A percentile compares a stretch with the other conserved stretches of the same genome.
These are phyloP conservation scores for Pleurotus citrinopileatus DNA, from an alignment of 768 basidiomycete genomes.

Conservation along the genomic window DNA sequence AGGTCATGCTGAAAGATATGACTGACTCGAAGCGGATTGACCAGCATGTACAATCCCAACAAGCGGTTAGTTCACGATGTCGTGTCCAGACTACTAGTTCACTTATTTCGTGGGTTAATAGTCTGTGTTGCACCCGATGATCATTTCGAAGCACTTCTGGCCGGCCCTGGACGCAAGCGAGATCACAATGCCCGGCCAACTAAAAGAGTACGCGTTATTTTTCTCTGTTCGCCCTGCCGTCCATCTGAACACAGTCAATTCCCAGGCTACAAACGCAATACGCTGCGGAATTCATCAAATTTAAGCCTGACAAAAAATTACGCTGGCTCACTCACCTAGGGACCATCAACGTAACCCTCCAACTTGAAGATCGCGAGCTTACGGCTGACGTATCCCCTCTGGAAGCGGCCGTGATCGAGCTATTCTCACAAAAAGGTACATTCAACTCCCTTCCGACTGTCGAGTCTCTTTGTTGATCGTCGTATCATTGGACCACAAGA, in stretches of 20 bases:
- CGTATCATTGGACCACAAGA: slow-evolving; percentile 35
- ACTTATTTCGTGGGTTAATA: slow-evolving; percentile 21
- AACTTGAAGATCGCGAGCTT: slow-evolving; percentile 77
- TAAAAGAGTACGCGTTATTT: slow-evolving; percentile 57
- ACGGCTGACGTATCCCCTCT: slow-evolving; percentile 78
- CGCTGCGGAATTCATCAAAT: slow-evolving; percentile 68
- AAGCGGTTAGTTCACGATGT: slow-evolving; percentile 42
- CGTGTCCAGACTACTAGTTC: not conserved
- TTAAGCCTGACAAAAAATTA: slow-evolving; percentile 92
- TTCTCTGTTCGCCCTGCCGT: not conserved
- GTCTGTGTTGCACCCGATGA: slow-evolving; percentile 80
- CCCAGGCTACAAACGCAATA: slow-evolving; percentile 73
- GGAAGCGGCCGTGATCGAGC: slow-evolving; percentile 88
- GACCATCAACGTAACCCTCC: slow-evolving; percentile 74
- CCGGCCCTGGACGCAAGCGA: slow-evolving; percentile 74
- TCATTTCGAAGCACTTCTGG: slow-evolving; percentile 96
- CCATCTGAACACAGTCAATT: slow-evolving; percentile 3
- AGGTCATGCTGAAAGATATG: slow-evolving; percentile 98
- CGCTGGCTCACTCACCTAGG: slow-evolving; percentile 91
- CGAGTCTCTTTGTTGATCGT: not conserved
- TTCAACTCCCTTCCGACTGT: not conserved
- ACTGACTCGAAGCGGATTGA: slow-evolving; percentile 91
- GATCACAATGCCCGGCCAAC: slow-evolving; percentile 82
- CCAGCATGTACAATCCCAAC: slow-evolving; percentile 79
- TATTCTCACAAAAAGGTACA: slow-evolving; percentile 71